phyloP scores from a whole-genome alignment of 768 basidiomycete species.

The Lenzites betulinus region DNA sequence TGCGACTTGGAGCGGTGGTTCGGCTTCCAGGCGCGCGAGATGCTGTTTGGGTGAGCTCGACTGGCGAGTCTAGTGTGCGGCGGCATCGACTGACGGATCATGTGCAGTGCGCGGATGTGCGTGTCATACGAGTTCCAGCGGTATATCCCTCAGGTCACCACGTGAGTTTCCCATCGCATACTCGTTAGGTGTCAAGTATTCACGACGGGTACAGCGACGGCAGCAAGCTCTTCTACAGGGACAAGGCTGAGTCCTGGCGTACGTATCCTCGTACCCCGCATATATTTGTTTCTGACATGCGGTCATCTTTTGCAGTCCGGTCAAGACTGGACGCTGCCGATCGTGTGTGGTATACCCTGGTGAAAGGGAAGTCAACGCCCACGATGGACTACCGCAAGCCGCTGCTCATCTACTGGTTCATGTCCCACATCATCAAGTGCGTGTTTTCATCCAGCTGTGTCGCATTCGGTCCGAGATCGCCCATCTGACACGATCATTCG shows the following conservation, averaged over 20 bases:
- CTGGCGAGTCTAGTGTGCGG: background rate
- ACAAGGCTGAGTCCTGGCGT: constrained; percentile 34
- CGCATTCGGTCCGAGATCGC: no score
- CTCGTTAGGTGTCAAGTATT: background rate
- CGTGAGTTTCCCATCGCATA: constrained; percentile 40
- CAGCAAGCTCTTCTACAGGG: constrained; percentile 27
- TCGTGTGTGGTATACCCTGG: constrained; percentile 7
- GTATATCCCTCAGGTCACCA: constrained; percentile 59
- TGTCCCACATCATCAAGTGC: constrained; percentile 67
- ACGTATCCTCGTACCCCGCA: background rate
- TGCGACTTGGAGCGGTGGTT: constrained; percentile 68
- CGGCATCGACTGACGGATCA: background rate
- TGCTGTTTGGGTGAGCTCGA: constrained; percentile 67
- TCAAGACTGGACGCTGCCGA: constrained; percentile 10
- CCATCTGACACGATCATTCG: background rate
- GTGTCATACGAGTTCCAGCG: constrained; percentile 71
- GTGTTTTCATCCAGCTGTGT: background rate
- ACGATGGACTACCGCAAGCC: constrained; percentile 45
- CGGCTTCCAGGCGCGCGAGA: constrained; percentile 71
- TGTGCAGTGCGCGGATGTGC: constrained; percentile 61
- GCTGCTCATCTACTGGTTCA: constrained; percentile 75
- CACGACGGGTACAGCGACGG: constrained; percentile 19
- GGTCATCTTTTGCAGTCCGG: background rate
- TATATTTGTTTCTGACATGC: background rate
- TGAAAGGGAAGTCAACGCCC: background rate